phyloP scores from a whole-genome alignment of 192 early-diverging fungal species.

The Piromyces sp. region DNA sequence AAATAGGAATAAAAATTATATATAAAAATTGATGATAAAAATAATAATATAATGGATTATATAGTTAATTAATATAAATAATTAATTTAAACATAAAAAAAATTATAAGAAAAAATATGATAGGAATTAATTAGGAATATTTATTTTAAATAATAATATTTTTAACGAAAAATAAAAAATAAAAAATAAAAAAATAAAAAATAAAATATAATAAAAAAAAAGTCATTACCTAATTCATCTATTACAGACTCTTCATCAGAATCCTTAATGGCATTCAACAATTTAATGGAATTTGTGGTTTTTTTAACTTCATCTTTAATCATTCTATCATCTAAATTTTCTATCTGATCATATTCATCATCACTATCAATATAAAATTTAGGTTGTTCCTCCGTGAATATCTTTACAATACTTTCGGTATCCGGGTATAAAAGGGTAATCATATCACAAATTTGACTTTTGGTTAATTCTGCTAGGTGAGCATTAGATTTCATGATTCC shows the following conservation, averaged over 20 bases:
- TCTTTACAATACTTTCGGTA: background rate
- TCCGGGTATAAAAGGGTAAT: background rate
- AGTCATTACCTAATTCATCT: background rate
- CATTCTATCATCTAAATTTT: background rate
- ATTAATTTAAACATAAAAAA: no score
- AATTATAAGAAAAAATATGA: no score
- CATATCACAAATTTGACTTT: background rate
- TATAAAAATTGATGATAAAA: no score
- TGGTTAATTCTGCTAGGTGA: background rate
- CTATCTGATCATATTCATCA: background rate
- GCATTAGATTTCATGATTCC: background rate
- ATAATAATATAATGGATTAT: no score
- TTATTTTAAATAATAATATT: no score
- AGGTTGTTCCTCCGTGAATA: background rate
- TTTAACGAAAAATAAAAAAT: no score
- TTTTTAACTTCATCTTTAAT: background rate
- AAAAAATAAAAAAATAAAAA: no score
- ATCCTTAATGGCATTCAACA: background rate
- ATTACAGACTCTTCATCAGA: background rate
- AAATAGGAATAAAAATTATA: no score
- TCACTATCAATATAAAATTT: background rate
- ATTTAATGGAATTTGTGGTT: background rate
- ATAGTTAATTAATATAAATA: no score
- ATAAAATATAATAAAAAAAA: no score
- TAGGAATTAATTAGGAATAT: no score